Conservation (phyloP, 2,329 filamentous ascomycete species). For the Xylaria sp. region DNA sequence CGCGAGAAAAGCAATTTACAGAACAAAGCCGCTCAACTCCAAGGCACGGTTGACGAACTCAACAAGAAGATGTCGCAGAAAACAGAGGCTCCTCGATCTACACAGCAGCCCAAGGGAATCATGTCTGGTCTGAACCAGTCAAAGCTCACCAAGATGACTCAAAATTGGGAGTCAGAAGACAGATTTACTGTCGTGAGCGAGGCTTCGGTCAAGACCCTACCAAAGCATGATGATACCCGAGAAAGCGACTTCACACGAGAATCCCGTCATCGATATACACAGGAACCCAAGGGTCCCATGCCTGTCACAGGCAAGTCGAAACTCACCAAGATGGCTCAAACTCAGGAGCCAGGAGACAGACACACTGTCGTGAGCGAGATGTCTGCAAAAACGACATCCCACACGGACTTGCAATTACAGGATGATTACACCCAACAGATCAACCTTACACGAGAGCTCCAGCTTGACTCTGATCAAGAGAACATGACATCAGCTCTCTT, state of each 20-base stretch:
- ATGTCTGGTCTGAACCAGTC: slow-evolving; percentile 34
- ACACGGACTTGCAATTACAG: slow-evolving; percentile 49
- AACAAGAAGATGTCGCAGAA: slow-evolving; percentile 40
- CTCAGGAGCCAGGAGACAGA: slow-evolving; percentile 47
- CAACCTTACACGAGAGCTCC: slow-evolving; percentile 48
- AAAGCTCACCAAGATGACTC: slow-evolving; percentile 49
- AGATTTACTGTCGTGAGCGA: slow-evolving; percentile 45
- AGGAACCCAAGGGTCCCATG: slow-evolving; percentile 64
- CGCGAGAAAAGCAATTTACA: slow-evolving; percentile 58
- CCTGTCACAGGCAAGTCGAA: slow-evolving; percentile 41
- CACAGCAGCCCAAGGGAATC: slow-evolving; percentile 63
- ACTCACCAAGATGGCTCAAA: slow-evolving; percentile 48
- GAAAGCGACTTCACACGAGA: slow-evolving; percentile 50
- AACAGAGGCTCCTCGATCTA: slow-evolving; percentile 37
- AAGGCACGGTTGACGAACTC: slow-evolving; percentile 58
- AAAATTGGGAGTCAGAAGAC: slow-evolving; percentile 48
- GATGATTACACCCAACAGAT: slow-evolving; percentile 53
- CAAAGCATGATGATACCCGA: slow-evolving; percentile 50
- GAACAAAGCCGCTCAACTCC: slow-evolving; percentile 58
- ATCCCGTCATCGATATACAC: slow-evolving; percentile 44
- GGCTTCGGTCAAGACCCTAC: slow-evolving; percentile 47
- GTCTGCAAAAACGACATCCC: slow-evolving; percentile 49
- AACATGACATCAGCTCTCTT: slow-evolving; percentile 70
- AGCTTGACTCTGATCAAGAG: slow-evolving; percentile 51
- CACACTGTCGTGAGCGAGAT: slow-evolving; percentile 45